A percentile compares a stretch with the other conserved stretches of the same genome.
phyloP scores from a whole-genome alignment of 2,329 filamentous ascomycete genomes.

The Lasiodiplodia citricola region DNA sequence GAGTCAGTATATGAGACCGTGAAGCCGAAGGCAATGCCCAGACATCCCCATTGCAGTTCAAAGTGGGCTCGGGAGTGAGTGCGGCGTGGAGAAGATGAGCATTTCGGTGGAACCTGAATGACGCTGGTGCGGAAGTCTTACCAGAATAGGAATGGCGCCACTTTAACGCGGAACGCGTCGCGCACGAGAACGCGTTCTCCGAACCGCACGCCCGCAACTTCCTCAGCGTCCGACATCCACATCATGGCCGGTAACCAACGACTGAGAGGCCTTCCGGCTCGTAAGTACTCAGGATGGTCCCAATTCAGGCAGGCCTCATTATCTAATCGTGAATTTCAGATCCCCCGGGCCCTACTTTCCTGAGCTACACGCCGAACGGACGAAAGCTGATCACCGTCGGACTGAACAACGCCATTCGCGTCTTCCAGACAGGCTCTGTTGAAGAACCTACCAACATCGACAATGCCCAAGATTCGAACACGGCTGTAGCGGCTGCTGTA shows the following conservation, averaged over 20 bases:
- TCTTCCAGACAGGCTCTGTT: slow-evolving; percentile 90
- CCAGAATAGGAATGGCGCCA: neutral
- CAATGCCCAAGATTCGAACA: slow-evolving; percentile 85
- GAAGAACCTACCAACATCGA: slow-evolving; percentile 93
- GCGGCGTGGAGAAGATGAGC: neutral
- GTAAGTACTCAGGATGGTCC: slow-evolving; percentile 31
- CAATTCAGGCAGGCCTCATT: neutral
- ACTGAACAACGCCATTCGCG: slow-evolving; percentile 88
- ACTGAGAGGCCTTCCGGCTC: slow-evolving; percentile 41
- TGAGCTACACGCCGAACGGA: slow-evolving; percentile 89
- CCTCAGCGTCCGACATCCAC: neutral
- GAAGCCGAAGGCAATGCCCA: neutral
- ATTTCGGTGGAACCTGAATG: neutral
- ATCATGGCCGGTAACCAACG: slow-evolving; percentile 32
- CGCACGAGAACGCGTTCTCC: slow-evolving; percentile 11
- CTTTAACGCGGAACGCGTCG: slow-evolving; percentile 20
- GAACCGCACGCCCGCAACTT: slow-evolving; percentile 1
- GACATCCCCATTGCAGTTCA: slow-evolving; percentile 1
- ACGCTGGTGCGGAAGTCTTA: slow-evolving; percentile 11
- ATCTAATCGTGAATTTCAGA: slow-evolving; percentile 53
- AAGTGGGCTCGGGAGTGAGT: neutral
- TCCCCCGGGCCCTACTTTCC: slow-evolving; percentile 83
- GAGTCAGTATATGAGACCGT: neutral
- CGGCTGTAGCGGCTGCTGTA: slow-evolving; percentile 74
- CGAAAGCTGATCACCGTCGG: slow-evolving; percentile 87